Evolutionary conservation across 805 yeast species (phyloP), one percentile per base, ranked within the genome.

Genomic region (Brettanomyces sp.): DNA sequence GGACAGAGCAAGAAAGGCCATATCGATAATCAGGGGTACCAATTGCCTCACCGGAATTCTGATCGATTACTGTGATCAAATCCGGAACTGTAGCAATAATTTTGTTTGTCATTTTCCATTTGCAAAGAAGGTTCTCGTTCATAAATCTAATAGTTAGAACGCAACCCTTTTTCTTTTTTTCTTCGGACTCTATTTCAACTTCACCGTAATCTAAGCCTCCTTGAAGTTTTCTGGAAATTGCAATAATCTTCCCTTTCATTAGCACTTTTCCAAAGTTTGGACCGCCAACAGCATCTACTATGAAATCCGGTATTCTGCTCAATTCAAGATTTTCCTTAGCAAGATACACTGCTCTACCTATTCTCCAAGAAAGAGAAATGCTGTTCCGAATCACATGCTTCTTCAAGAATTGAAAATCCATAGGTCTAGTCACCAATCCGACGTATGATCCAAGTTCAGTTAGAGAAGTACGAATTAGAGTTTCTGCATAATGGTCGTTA

Each of bases 1-100:
- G 49, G 1, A 72, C 76, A 57, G 67, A 67, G 13, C 71, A 75
- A 36, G 66, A 45, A 43, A 72, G 47, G 4, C 76, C 76, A 51
- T 71, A 71, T 37, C 74, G 52, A 51, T 70, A 72, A 35, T 72
- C 76, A n/a, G 69, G 73, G 1, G 74, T 70, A 7, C 76, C 76
- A 9, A 70, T 66, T 12, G 74, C 74, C 46, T 68, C 74, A 35
- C 75, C 75, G 32, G 65, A 57, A 36, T 68, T 71, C 7, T 64
- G 55, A 52, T 71, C 73, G 42, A 65, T 52, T 6, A 72, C 72
- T 2, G 73, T 52, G 48, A 72, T 69, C 44, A 72, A 50, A 51
- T 72, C 76, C n/a, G 77, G 77, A 37, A 70, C 76, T 35, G 37
- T 18, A 7, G 12, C 37, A 35, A 35, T 35, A n/a, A 35, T 35